Evolutionary conservation across 2,329 filamentous ascomycete species (phyloP).

Genomic region (Cryoendolithus antarcticus): DNA sequence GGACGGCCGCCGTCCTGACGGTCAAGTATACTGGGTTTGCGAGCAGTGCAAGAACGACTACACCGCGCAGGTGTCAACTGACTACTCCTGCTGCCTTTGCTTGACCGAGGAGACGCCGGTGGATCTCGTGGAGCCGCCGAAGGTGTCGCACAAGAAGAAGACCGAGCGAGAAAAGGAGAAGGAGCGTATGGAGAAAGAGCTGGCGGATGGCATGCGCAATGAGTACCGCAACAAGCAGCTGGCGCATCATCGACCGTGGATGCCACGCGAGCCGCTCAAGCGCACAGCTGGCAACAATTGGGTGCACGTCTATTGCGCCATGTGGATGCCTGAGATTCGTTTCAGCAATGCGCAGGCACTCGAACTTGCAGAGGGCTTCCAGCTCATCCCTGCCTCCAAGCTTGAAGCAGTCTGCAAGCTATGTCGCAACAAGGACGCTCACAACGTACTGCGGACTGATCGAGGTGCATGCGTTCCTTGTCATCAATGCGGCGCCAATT

Average conservation of each 20-base stretch:
- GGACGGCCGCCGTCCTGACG: constrained; percentile 38
- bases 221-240: constrained; percentile 73
- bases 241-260: constrained; percentile 66
- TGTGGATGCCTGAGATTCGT: constrained; percentile 86
- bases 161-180: constrained; percentile 82
- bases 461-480: constrained; percentile 69
- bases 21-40: constrained; percentile 69
- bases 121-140: constrained; percentile 74
- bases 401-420: constrained; percentile 73
- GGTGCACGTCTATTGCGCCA: constrained; percentile 88
- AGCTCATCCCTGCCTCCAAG: constrained; percentile 59
- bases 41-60: constrained; percentile 95
- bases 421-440: constrained; percentile 53
- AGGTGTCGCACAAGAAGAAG: constrained; percentile 74
- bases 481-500: constrained; percentile 55
- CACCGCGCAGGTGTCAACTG: constrained; percentile 81
- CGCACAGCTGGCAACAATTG: constrained; percentile 94
- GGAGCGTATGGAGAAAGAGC: constrained; percentile 73
- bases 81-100: constrained; percentile 88
- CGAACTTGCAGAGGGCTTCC: constrained; percentile 80
- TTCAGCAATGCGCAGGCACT: constrained; percentile 76
- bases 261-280: constrained; percentile 84
- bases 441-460: constrained; percentile 16
- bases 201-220: constrained; percentile 66
- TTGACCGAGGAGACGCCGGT: constrained; percentile 69